Percentiles rank a stretch among this genome's conserved stretches.
phyloP scores from a whole-genome alignment of 2,329 filamentous ascomycete species.

The Fusarium haematococcum region DNA sequence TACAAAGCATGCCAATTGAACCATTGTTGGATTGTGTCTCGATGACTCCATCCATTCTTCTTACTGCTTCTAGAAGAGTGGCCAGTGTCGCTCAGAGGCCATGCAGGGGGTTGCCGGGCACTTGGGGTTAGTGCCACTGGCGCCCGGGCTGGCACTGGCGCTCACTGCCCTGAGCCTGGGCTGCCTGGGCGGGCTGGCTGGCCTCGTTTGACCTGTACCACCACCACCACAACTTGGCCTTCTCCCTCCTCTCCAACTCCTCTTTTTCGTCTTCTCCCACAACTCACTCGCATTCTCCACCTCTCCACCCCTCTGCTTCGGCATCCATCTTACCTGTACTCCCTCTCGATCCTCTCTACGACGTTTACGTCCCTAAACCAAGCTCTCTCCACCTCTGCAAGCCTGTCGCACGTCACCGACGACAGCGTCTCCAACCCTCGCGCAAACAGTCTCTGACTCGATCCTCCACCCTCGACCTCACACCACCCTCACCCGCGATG shows the following conservation, averaged over 20 bases:
- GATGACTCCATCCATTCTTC: slow-evolving; percentile 33
- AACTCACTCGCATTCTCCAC: slow-evolving; percentile 6
- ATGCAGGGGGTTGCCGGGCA: slow-evolving; percentile 41
- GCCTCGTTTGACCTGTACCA: slow-evolving; percentile 23
- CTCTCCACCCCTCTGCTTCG: slow-evolving; percentile 15
- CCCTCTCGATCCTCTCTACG: slow-evolving; percentile 3
- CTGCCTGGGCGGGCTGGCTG: slow-evolving; percentile 7
- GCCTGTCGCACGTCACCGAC: slow-evolving; percentile 31
- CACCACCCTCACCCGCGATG: slow-evolving; percentile 55
- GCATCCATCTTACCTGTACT: slow-evolving; percentile 12
- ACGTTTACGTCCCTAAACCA: slow-evolving; percentile 22
- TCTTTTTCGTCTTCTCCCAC: slow-evolving; percentile 16
- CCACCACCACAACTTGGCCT: slow-evolving; percentile 28
- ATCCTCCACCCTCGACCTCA: slow-evolving; percentile 23
- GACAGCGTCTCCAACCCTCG: slow-evolving; percentile 33
- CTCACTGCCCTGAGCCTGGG: background rate
- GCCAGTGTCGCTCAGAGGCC: slow-evolving; percentile 27
- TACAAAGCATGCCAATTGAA: background rate
- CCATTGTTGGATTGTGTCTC: background rate
- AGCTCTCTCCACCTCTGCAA: slow-evolving; percentile 20
- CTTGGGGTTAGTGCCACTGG: slow-evolving; percentile 23
- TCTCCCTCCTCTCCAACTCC: slow-evolving; percentile 25
- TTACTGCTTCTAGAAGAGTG: slow-evolving; percentile 45
- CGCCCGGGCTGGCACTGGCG: background rate
- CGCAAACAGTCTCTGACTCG: slow-evolving; percentile 37